Base-by-base conservation (phyloP, 805 yeast species). In the Geotrichum ghanense region DNA sequence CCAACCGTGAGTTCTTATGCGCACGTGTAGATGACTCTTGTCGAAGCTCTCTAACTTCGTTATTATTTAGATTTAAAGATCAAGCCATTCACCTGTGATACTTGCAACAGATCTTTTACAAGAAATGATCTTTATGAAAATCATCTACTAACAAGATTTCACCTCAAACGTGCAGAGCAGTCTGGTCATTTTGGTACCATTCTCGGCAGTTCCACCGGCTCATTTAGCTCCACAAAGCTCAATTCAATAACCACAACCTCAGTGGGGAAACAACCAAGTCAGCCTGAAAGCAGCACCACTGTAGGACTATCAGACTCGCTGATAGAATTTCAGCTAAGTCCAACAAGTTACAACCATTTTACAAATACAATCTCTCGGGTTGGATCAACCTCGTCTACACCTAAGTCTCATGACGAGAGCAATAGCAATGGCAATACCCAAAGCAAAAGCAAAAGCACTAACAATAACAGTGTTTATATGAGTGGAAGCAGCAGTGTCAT, bases 121-220 rank as follows among this genome's bases (percentile, higher is more conserved):
- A 53, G 67, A 6, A 52, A 54, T 20, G 67, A 63, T 37, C 54
- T 63, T 14, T 63, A 57, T 45, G 67, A 63, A 43, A 63, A 63
- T 51, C 67, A 63, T 37, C 47, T 63, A 31, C 48, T 50, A 25
- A 62, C 67, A 5, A 56, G 58, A 48, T 55, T 62, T 41, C 67
- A 63, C 44, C 55, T 58, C 16, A 56, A 61, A 21, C 56, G 63
- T 20, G 50, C 53, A 14, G 51, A 50, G 27, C 48, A 49, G 5
- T 31, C 17, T 10, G 31, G 31, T n/a, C 16, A 16, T 12, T n/a
- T n/a, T 31, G 17, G 7, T n/a, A 6, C 37, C 5, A n/a, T 19
- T 31, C 37, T 31, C 4, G 37, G 37, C 16, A 31, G 14, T 31
- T 31, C 5, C 4, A 31, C 37, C 16, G 37, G 37, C 16, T 9